Conservation (phyloP, 495 filamentous ascomycete species). For the Xylaria bambusicola region DNA sequence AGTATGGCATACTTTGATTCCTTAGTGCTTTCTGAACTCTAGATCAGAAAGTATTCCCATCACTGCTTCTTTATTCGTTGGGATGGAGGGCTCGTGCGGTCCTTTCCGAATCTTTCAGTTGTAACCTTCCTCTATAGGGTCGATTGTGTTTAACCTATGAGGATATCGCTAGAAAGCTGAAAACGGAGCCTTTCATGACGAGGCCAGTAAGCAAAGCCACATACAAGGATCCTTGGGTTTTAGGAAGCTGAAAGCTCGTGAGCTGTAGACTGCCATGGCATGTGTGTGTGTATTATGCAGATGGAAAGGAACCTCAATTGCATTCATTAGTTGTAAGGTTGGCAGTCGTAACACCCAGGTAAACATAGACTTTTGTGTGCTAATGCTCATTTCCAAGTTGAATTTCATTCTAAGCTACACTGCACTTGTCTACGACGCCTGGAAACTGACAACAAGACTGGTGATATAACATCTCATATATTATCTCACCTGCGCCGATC, state of each 20-base stretch:
- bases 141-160: no score
- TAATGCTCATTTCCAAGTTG: not conserved
- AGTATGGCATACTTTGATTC: no score
- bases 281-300: not conserved
- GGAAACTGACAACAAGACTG: not conserved
- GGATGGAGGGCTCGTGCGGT: no score
- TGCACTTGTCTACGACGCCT: no score
- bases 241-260: not conserved
- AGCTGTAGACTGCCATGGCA: not conserved
- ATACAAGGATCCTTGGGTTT: not conserved
- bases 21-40: no score
- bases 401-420: not conserved
- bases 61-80: no score
- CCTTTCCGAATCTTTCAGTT: no score
- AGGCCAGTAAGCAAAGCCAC: not conserved
- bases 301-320: no score
- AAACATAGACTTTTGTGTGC: not conserved
- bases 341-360: not conserved
- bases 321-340: no score
- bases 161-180: no score
- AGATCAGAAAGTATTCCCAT: no score
- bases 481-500: not conserved
- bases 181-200: not conserved
- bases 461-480: not conserved
- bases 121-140: no score